Base-by-base conservation (phyloP, 169 alveolate genomes). In the Cryptosporidium meleagridis region DNA sequence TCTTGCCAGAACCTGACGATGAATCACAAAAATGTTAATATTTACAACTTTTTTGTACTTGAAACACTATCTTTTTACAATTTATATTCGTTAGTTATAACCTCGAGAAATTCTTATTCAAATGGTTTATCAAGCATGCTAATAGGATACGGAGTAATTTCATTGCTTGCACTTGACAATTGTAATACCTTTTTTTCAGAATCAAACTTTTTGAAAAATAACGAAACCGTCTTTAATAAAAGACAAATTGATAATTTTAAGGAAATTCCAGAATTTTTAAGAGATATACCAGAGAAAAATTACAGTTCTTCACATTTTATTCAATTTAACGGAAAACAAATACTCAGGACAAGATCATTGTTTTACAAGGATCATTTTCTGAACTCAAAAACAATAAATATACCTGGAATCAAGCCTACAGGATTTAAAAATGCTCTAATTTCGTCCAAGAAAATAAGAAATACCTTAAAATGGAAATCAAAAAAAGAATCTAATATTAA, bases 341-440 rank as follows among this genome's bases (percentile, higher is more conserved):
- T 73, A 12, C 59, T 73, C 8, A 73, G 39, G 31, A 73, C 45
- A 4, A 18, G 62, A 7, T 73, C 86, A 23, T 29, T 31, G 33
- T 73, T 73, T 14, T 59, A 73, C 52, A 73, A 18, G 68, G 85
- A 71, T 33, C 62, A 73, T 33, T 73, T 52, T 37, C 12, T 51
- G 1, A 55, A 16, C 31, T 58, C 62, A 3, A 6, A 55, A 12
- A 14, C 44, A 41, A 31, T 73, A 33, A 53, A n/a, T 73, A 73
- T 73, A 12, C 86, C 86, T 35, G 70, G 72, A 3, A 58, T 55
- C 31, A 55, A 35, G 2, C 12, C 71, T 8, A 73, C 1, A n/a
- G 86, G 86, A 53, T 73, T 73, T 39, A 73, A 52, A 10, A 37
- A 35, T 37, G 86, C 86, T 53, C 6, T 73, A 7, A 53, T 55